phyloP scores from a whole-genome alignment of 2,329 filamentous ascomycete species.

The Bipolaris zeicola region DNA sequence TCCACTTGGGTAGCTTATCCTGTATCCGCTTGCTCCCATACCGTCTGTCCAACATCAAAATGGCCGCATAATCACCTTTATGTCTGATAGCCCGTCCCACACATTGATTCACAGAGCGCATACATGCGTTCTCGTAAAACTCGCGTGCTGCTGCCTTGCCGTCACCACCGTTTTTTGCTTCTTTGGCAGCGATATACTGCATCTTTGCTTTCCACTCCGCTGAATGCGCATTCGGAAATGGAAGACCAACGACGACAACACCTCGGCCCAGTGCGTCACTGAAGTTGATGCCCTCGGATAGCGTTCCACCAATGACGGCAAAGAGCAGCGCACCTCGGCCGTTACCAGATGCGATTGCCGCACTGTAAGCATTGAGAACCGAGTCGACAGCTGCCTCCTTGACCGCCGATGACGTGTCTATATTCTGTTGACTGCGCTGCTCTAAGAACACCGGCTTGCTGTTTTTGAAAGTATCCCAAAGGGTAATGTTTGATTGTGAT shows the following conservation, averaged over 20 bases:
- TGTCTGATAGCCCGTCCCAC: conserved; percentile 93
- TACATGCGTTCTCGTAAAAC: conserved; percentile 93
- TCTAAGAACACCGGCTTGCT: conserved; percentile 61
- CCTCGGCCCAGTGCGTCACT: conserved; percentile 87
- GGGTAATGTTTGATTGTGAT: conserved; percentile 7
- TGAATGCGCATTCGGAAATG: conserved; percentile 87
- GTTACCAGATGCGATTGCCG: conserved; percentile 60
- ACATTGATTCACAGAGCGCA: conserved; percentile 96
- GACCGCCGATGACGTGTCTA: conserved; percentile 61
- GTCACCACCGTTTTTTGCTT: conserved; percentile 44
- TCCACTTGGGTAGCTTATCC: conserved; percentile 87
- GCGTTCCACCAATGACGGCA: conserved; percentile 89
- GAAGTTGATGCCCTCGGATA: conserved; percentile 99
- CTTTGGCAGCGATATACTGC: conserved; percentile 76
- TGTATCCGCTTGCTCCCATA: conserved; percentile 77
- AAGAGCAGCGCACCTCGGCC: conserved; percentile 77
- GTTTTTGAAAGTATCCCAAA: conserved; percentile 62
- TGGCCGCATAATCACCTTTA: conserved; percentile 84
- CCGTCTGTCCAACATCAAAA: conserved; percentile 80
- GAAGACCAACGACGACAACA: conserved; percentile 88
- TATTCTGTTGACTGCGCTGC: conserved; percentile 49
- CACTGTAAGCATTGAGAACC: conserved; percentile 73
- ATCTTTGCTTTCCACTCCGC: conserved; percentile 93
- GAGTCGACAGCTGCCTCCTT: conserved; percentile 65
- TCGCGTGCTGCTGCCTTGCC: conserved; percentile 65